Evolutionary conservation across 139 green algal genomes (phyloP).

Genomic region (Chlamydomonas sp.): DNA sequence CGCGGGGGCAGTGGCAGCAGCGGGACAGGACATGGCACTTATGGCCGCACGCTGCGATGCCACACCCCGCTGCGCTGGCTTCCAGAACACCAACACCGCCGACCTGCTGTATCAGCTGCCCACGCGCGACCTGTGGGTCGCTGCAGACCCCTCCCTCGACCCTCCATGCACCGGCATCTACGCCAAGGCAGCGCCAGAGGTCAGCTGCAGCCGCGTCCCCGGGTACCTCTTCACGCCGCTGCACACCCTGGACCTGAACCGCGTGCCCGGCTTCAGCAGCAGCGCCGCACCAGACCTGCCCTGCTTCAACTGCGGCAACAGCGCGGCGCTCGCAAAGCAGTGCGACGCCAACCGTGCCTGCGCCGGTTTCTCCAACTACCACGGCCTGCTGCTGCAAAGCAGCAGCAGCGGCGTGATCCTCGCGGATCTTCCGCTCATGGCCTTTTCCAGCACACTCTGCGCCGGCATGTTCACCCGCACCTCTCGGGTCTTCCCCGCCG

Average conservation of each 20-base stretch:
- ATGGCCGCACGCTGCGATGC: conserved; percentile 32
- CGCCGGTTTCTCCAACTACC: conserved; percentile 45
- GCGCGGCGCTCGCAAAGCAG: background rate
- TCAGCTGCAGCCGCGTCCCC: conserved; percentile 19
- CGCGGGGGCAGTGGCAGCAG: background rate
- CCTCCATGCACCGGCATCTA: conserved; percentile 32
- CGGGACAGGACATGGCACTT: conserved; percentile 23
- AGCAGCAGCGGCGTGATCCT: background rate
- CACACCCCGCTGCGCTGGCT: background rate
- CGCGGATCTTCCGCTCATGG: background rate
- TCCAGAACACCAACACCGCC: conserved; percentile 19
- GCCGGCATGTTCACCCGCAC: conserved; percentile 32
- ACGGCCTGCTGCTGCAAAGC: conserved; percentile 27
- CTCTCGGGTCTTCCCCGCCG: background rate
- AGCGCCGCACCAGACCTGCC: background rate
- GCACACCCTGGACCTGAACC: background rate
- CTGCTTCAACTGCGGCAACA: conserved; percentile 34
- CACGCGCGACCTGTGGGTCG: background rate
- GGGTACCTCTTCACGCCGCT: conserved; percentile 47
- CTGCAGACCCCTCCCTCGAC: background rate
- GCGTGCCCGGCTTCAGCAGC: background rate
- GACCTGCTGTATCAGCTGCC: conserved; percentile 36
- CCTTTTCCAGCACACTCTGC: conserved; percentile 46
- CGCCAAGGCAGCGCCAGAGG: background rate
- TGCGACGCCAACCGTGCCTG: conserved; percentile 34